A percentile compares a stretch with the other conserved stretches of the same genome.
These are phyloP conservation scores for Knoxdaviesia proteae DNA, from an alignment of 2,329 filamentous ascomycete species.

Conservation along the genomic window DNA sequence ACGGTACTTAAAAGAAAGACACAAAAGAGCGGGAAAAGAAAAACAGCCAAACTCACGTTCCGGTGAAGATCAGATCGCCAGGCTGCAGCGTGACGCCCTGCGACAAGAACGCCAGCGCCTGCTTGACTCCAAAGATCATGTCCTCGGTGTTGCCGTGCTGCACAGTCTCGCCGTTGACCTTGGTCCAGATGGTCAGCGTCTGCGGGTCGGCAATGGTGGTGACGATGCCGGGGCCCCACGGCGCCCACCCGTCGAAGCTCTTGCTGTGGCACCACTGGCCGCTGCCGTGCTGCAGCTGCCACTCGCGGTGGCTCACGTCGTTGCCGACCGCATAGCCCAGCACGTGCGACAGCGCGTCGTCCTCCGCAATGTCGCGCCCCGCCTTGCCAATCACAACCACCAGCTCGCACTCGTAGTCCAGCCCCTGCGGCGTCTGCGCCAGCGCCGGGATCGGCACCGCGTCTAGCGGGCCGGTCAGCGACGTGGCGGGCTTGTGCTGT, in stretches of 20 bases:
- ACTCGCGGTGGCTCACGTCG: constrained; percentile 63
- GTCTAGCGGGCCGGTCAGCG: constrained; percentile 42
- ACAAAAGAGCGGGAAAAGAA: background rate
- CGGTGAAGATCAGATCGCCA: constrained; percentile 46
- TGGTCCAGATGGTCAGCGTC: constrained; percentile 31
- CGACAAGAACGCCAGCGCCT: constrained; percentile 38
- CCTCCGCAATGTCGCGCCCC: constrained; percentile 42
- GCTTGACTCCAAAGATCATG: constrained; percentile 40
- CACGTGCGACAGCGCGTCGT: constrained; percentile 47
- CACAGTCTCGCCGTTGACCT: constrained; percentile 34
- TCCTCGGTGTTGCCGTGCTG: constrained; percentile 33
- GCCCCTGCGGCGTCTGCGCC: constrained; percentile 41
- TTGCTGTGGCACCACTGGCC: constrained; percentile 55
- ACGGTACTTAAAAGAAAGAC: too few relatives aligned
- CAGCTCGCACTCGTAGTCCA: constrained; percentile 69
- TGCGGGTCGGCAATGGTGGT: constrained; percentile 35
- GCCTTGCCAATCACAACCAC: constrained; percentile 51
- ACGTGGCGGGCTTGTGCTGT: constrained; percentile 45
- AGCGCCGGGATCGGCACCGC: constrained; percentile 43
- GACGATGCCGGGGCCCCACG: constrained; percentile 52
- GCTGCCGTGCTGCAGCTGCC: constrained; percentile 47
- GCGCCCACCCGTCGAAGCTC: constrained; percentile 57
- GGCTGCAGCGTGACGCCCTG: constrained; percentile 40
- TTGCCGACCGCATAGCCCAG: constrained; percentile 58
- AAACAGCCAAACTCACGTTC: constrained; percentile 23